Base-by-base conservation (phyloP, 768 basidiomycete genomes). In the Boletus rubroflammeus region DNA sequence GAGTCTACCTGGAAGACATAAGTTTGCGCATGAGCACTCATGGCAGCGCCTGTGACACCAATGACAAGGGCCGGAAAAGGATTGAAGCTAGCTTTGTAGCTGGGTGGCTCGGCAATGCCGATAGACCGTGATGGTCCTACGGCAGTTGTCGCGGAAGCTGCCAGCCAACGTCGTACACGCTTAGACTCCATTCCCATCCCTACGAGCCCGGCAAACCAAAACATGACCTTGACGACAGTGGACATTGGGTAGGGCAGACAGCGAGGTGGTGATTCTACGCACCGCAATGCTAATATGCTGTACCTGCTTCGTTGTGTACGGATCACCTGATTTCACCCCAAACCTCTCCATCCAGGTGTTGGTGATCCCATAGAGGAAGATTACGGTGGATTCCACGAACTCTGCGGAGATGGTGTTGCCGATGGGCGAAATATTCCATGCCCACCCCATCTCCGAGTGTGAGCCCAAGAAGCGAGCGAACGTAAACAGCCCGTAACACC, bases 321-420 rank as follows among this genome's bases (percentile, higher is more conserved):
- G 90, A 65, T 87, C 86, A 14, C 90, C 91, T 0, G 88, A 73
- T 15, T 79, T 72, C 1, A 86, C 90, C 3, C 94, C 95, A 60
- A 96, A 90, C 39, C 96, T 82, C 72, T 98, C 96, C 90, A 98
- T 93, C 92, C 93, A 98, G 15, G 89, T 93, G 67, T 98, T 96
- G 40, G 92, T 88, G 32, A 82, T 76, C 8, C 95, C 95, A 66
- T 98, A 98, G 0, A 84, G 32, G 72, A 95, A 95, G 62, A 98
- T 94, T 48, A 92, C 79, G 10, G 76, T 64, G 0, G 86, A 90
- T 70, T 93, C 91, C 53, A 85, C 77, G 50, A 90, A 86, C 68
- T 93, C 90, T 6, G 85, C 89, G 7, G 85, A 82, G 8, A 79
- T 76, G 42, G 73, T 73, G 23, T 73, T 71, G 21, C 75, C 73